Evolutionary conservation across 768 basidiomycete genomes (phyloP).

Genomic region (Rhizopogon vinicolor): DNA sequence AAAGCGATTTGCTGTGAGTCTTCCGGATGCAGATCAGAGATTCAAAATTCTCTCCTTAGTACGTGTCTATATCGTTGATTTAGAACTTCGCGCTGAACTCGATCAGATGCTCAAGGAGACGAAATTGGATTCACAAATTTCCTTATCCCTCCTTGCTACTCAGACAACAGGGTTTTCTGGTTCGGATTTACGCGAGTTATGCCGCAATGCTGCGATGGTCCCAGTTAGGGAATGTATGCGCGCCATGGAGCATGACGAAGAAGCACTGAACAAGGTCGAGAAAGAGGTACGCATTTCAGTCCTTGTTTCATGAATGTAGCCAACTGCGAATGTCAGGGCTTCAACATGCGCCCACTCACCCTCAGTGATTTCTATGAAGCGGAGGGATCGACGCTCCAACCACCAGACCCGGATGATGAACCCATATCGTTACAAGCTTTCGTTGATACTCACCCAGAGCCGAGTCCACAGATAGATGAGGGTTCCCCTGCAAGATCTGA

Average conservation of each 20-base stretch:
- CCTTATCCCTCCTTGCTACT: slow-evolving; percentile 57
- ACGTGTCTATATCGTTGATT: slow-evolving; percentile 11
- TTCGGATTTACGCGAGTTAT: slow-evolving; percentile 88
- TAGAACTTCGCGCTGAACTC: not conserved
- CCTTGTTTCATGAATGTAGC: not conserved
- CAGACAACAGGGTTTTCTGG: slow-evolving; percentile 77
- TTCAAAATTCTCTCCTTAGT: slow-evolving; percentile 82
- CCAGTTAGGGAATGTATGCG: slow-evolving; percentile 85
- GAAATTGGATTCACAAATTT: slow-evolving; percentile 56
- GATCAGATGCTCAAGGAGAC: slow-evolving; percentile 82
- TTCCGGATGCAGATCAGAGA: slow-evolving; percentile 78
- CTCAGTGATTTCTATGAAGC: slow-evolving; percentile 62
- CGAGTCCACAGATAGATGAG: not conserved
- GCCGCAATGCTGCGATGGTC: slow-evolving; percentile 90
- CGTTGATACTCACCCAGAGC: not conserved
- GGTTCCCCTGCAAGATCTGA: not conserved
- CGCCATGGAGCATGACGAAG: slow-evolving; percentile 39
- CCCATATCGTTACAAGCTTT: not conserved
- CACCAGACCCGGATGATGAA: not conserved
- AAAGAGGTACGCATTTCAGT: slow-evolving; percentile 35
- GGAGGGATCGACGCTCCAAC: slow-evolving; percentile 25
- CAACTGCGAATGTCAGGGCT: slow-evolving; percentile 45
- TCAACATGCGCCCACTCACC: slow-evolving; percentile 68
- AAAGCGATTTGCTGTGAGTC: slow-evolving; percentile 82
- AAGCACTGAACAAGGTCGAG: slow-evolving; percentile 41